phyloP scores from a whole-genome alignment of 2,329 filamentous ascomycete species.

The Taxawa tesnikishii region DNA sequence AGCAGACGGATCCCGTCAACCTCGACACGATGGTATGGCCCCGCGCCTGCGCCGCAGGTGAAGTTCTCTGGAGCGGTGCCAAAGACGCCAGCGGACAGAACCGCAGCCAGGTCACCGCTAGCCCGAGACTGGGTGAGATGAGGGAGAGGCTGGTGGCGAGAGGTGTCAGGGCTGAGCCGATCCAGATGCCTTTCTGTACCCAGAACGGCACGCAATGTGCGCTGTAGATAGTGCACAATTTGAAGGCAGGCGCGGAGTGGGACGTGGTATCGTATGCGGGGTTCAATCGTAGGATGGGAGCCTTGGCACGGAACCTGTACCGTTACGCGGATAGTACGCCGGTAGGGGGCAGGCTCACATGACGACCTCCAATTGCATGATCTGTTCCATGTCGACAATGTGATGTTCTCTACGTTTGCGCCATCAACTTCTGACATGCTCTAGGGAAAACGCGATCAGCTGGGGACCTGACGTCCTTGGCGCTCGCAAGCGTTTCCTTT shows the following conservation, averaged over 20 bases:
- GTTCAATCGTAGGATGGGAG: no score
- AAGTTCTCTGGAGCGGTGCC: constrained; percentile 68
- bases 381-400: no score
- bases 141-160: constrained; percentile 61
- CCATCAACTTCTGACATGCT: no score
- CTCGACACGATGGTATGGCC: constrained; percentile 72
- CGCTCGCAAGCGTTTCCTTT: no score
- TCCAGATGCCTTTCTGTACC: constrained; percentile 64
- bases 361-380: no score
- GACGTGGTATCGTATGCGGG: no score
- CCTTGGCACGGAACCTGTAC: background rate
- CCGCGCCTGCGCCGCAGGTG: constrained; percentile 57
- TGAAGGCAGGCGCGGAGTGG: no score
- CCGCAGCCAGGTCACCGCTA: constrained; percentile 57
- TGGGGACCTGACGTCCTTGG: no score
- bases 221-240: constrained; percentile 6
- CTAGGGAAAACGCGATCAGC: no score
- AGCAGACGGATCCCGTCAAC: constrained; percentile 63
- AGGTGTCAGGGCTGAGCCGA: constrained; percentile 51
- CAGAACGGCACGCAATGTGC: constrained; percentile 43
- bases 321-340: no score
- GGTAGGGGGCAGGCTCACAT: no score
- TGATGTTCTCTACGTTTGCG: no score
- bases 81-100: constrained; percentile 55
- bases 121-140: constrained; percentile 60